Conservation (phyloP, 2,329 filamentous ascomycete genomes). For the Thermothelomyces thermophilus region DNA sequence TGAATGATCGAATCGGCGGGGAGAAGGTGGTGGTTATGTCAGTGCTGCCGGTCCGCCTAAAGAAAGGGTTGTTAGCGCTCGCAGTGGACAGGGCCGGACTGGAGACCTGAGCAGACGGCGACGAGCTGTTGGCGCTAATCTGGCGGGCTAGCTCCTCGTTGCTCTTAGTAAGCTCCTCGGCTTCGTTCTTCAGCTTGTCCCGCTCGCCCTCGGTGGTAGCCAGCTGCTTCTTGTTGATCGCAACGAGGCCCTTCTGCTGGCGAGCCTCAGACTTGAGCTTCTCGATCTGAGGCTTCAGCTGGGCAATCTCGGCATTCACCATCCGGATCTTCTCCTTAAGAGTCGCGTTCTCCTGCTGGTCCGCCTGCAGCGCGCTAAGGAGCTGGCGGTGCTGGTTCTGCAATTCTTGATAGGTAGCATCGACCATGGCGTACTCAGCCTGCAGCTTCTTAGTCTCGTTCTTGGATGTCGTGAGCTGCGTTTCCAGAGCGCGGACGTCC, state of each 20-base stretch:
- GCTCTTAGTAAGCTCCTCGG: conserved; percentile 59
- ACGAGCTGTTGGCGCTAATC: conserved; percentile 43
- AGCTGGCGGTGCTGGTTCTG: conserved; percentile 76
- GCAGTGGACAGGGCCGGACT: conserved; percentile 64
- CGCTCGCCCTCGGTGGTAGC: conserved; percentile 81
- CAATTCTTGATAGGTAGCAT: conserved; percentile 73
- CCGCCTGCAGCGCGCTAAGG: conserved; percentile 66
- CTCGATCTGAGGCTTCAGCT: conserved; percentile 84
- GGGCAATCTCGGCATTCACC: conserved; percentile 73
- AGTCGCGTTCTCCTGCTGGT: conserved; percentile 79
- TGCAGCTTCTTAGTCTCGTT: conserved; percentile 80
- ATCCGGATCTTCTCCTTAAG: conserved; percentile 83
- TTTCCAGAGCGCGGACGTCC: conserved; percentile 76
- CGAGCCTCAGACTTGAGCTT: conserved; percentile 87
- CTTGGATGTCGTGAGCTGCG: conserved; percentile 68
- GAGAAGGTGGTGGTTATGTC: conserved; percentile 52
- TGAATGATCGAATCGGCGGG: conserved; percentile 41
- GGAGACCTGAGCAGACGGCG: conserved; percentile 45
- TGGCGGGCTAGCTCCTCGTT: conserved; percentile 53
- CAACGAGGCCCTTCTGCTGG: conserved; percentile 91
- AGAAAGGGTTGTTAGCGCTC: conserved; percentile 92
- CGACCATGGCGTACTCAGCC: conserved; percentile 74
- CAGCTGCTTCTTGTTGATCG: conserved; percentile 98
- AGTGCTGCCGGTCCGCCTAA: conserved; percentile 61
- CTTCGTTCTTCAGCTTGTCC: conserved; percentile 79